These are phyloP conservation scores for Leccinum pseudoinsigne DNA, from an alignment of 1,284 basidiomycete species.

Conservation along the genomic window DNA sequence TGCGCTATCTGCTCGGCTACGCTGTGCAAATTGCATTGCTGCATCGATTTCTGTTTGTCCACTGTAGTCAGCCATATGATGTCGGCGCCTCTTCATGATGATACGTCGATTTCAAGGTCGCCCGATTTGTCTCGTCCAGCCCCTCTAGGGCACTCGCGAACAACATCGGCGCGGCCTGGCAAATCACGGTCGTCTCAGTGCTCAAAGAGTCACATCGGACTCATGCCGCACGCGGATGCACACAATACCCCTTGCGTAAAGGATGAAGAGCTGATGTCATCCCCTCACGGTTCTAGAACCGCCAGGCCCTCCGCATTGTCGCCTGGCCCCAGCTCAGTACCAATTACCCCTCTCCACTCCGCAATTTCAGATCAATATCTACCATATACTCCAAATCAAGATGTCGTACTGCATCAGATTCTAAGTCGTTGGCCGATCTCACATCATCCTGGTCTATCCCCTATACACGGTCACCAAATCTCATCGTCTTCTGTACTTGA, in stretches of 20 bases:
- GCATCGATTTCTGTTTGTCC: conserved; percentile 31
- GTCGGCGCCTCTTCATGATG: conserved; percentile 11
- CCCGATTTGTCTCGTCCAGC: conserved; percentile 36
- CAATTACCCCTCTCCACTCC: conserved; percentile 34
- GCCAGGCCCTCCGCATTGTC: conserved; percentile 42
- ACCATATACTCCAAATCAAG: conserved; percentile 31
- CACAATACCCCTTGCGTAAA: conserved; percentile 25
- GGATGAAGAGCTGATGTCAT: conserved; percentile 36
- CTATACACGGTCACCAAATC: conserved; percentile 34
- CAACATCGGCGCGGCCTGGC: conserved; percentile 29
- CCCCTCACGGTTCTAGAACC: conserved; percentile 43
- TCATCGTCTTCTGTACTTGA: conserved; percentile 35
- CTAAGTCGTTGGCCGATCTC: conserved; percentile 37
- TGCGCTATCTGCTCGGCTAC: conserved; percentile 21
- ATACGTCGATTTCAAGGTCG: conserved; percentile 27
- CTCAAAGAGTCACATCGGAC: conserved; percentile 23
- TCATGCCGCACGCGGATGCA: conserved; percentile 20
- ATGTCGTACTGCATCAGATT: conserved; percentile 33
- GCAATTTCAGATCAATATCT: conserved; percentile 41
- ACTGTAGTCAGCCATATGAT: conserved; percentile 27
- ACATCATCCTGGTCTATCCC: conserved; percentile 32
- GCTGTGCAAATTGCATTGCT: conserved; percentile 18
- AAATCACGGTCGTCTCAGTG: conserved; percentile 24
- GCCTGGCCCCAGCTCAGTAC: conserved; percentile 30
- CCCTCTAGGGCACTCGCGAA: conserved; percentile 27